These are phyloP conservation scores for Terana coerulea DNA, from an alignment of 768 basidiomycete species.

Conservation along the genomic window DNA sequence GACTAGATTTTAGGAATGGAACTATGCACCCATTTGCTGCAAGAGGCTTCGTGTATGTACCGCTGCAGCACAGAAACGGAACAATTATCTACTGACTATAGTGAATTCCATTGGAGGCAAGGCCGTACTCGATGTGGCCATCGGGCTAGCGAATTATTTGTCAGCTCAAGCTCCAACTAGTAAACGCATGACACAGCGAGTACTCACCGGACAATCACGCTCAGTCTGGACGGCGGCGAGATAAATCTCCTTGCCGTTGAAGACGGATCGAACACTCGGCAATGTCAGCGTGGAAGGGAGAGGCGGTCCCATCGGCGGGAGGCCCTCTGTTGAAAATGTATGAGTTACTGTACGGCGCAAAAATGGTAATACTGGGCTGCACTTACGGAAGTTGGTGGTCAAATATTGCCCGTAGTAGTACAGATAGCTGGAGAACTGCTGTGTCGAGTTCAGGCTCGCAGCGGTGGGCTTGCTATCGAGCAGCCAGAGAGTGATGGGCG, in stretches of 20 bases:
- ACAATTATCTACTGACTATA: too few relatives aligned
- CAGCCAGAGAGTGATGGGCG: not conserved
- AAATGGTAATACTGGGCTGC: not conserved
- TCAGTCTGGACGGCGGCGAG: not conserved
- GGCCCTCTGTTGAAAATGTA: not conserved
- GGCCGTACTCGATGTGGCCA: not conserved
- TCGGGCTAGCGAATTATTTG: not conserved
- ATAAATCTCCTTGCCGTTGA: not conserved
- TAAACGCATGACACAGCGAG: not conserved
- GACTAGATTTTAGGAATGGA: too few relatives aligned
- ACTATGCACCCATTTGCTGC: too few relatives aligned
- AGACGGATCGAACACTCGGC: not conserved
- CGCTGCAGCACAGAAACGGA: too few relatives aligned
- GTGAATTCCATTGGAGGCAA: not conserved
- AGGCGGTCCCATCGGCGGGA: not conserved
- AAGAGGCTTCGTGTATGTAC: too few relatives aligned
- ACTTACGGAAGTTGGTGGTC: not conserved
- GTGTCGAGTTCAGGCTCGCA: not conserved
- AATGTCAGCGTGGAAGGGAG: not conserved
- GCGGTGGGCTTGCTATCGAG: not conserved
- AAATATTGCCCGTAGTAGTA: not conserved
- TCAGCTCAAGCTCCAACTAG: not conserved
- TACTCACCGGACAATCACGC: not conserved
- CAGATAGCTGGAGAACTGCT: not conserved
- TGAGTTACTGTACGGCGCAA: not conserved